phyloP scores from a whole-genome alignment of 2,329 filamentous ascomycete genomes.

The Verticillium longisporum region DNA sequence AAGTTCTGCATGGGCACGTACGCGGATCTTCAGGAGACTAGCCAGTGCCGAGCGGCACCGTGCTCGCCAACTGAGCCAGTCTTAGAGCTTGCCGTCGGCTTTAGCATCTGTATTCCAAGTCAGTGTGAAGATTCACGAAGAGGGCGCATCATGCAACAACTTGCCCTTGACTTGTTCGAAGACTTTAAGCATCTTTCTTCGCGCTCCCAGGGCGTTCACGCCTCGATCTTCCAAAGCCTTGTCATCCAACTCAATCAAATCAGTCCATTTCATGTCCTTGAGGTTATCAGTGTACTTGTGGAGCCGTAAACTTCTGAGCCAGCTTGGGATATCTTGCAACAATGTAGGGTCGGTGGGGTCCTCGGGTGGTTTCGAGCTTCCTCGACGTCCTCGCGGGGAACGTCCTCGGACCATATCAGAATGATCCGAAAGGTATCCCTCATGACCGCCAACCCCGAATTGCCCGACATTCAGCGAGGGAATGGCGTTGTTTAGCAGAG shows the following conservation, averaged over 20 bases:
- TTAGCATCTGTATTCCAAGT: constrained; percentile 52
- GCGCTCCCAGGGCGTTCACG: constrained; percentile 88
- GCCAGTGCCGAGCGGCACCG: not conserved
- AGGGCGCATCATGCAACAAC: constrained; percentile 8
- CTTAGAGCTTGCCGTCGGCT: constrained; percentile 62
- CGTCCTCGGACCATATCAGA: constrained; percentile 86
- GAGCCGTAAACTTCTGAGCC: constrained; percentile 87
- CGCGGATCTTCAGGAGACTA: not conserved
- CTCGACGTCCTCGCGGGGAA: constrained; percentile 84
- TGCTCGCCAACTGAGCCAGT: not conserved
- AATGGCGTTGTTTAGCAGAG: constrained; percentile 65
- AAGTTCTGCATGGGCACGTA: too few relatives aligned
- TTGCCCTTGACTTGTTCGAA: constrained; percentile 89
- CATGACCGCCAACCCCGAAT: constrained; percentile 62
- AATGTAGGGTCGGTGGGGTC: constrained; percentile 89
- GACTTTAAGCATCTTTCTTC: constrained; percentile 98
- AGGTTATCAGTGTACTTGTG: constrained; percentile 99
- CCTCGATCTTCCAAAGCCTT: constrained; percentile 87
- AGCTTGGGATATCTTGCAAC: constrained; percentile 90
- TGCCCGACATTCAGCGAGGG: constrained; percentile 64
- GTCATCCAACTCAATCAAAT: constrained; percentile 86
- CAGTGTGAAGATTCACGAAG: not conserved
- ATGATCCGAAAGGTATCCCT: constrained; percentile 90
- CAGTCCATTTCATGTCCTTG: constrained; percentile 95
- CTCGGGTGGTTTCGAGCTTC: constrained; percentile 95